These are phyloP conservation scores for Hortaea sp. DNA, from an alignment of 2,329 filamentous ascomycete species.

Conservation along the genomic window DNA sequence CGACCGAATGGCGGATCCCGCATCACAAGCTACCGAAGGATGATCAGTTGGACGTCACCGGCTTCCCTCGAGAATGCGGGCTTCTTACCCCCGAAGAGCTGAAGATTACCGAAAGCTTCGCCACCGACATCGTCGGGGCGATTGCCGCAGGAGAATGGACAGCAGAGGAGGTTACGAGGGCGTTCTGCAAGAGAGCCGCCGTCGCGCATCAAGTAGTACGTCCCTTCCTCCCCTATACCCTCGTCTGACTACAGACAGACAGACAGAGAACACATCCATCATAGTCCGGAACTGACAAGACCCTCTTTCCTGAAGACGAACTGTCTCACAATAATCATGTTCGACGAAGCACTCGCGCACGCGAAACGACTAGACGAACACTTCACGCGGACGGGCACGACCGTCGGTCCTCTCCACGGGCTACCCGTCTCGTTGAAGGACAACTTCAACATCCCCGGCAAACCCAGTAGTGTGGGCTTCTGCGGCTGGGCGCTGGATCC, in stretches of 20 bases:
- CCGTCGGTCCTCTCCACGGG: conserved; percentile 57
- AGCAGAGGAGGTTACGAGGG: conserved; percentile 41
- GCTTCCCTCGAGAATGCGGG: conserved; percentile 46
- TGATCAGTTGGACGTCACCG: conserved; percentile 46
- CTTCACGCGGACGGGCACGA: conserved; percentile 33
- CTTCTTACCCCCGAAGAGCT: conserved; percentile 48
- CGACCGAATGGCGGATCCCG: conserved; percentile 49
- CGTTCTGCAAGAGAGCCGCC: conserved; percentile 46
- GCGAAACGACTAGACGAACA: conserved; percentile 46
- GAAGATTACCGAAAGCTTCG: conserved; percentile 38
- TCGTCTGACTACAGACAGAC: not conserved
- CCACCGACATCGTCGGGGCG: conserved; percentile 31
- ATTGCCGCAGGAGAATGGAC: conserved; percentile 36
- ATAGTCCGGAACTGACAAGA: too few species aligned
- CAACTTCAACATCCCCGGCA: conserved; percentile 53
- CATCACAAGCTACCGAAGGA: conserved; percentile 43
- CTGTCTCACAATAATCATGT: conserved; percentile 49
- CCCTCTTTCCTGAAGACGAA: conserved; percentile 37
- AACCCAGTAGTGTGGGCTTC: conserved; percentile 56
- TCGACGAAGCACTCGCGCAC: conserved; percentile 41
- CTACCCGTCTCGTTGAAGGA: conserved; percentile 60
- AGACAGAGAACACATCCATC: not conserved
- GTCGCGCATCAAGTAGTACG: conserved; percentile 46
- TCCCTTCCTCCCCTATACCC: not conserved
- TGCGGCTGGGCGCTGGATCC: conserved; percentile 51